Evolutionary conservation across 257 asterid species (phyloP), one percentile per base, ranked within the genome.

Genomic region (Solanum rostratum): DNA sequence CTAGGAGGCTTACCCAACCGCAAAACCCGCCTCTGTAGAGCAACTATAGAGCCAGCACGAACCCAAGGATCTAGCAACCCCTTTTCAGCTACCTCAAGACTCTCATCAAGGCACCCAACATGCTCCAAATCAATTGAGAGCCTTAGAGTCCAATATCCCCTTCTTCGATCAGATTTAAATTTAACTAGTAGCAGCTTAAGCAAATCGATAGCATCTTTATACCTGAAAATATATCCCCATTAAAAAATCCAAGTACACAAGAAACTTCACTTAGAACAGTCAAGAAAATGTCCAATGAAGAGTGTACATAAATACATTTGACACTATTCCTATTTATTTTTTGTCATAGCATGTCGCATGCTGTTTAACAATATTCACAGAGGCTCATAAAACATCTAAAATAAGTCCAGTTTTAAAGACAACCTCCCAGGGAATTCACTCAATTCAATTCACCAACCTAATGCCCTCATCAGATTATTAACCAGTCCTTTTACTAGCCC

Each of bases 1-100:
- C 99, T 87, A 7, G 99, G 99, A 79, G 99, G 99, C 89, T 93
- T 96, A n/a, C 98, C 98, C 87, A 95, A 80, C 74, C 98, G 91
- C 49, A 95, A 80, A 62, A 96, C 97, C 76, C 97, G 91, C 86
- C 91, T 93, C 84, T 96, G 97, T 70, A 96, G 91, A 79, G 98
- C 97, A 85, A 92, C 88, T 88, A 91, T 93, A 81, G 98, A 92
- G 87, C 99, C 99, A 46, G 98, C 92, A 78, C 98, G 97, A 85
- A 96, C 93, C 97, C 99, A 95, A 79, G 96, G 92, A 91, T 96
- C 98, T 57, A 85, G 88, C 85, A 96, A 81, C 73, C 95, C 95
- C 87, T 90, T 89, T 90, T 95, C 99, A 11, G 98, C 98, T 87
- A 91, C 94, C 87, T 84, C 91, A 86, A 96, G 92, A 88, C 99